Evolutionary conservation across 2,329 filamentous ascomycete genomes (phyloP).

Genomic region (Orbilia brochopaga): DNA sequence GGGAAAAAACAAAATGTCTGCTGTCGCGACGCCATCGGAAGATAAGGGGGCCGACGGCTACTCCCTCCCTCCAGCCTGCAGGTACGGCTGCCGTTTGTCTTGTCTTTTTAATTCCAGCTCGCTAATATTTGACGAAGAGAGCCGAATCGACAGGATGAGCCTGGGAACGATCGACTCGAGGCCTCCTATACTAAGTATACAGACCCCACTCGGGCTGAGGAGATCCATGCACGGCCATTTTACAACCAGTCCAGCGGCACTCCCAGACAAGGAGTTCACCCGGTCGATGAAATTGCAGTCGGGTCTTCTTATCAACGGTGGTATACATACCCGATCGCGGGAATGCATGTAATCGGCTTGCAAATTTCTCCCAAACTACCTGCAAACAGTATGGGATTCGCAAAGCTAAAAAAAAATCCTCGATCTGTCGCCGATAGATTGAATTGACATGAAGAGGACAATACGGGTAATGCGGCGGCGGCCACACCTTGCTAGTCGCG

Average conservation of each 20-base stretch:
- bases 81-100: background rate
- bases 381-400: too few species aligned
- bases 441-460: constrained; percentile 11
- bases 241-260: background rate
- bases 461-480: too few species aligned
- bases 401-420: constrained; percentile 8
- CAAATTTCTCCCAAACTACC: too few species aligned
- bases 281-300: too few species aligned
- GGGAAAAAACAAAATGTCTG: background rate
- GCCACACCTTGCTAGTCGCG: constrained; percentile 5
- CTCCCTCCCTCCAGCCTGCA: background rate
- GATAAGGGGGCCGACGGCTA: constrained; percentile 1
- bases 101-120: background rate
- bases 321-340: too few species aligned
- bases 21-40: background rate
- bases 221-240: background rate
- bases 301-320: too few species aligned
- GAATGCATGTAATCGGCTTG: too few species aligned
- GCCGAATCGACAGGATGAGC: background rate
- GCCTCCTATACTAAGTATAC: background rate
- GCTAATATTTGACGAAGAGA: background rate
- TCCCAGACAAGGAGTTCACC: background rate
- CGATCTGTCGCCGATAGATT: constrained; percentile 46
- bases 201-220: background rate
- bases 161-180: background rate